Evolutionary conservation across 176 grass and related monocot genomes (phyloP).

Genomic region (Triticum aestivum): IWGSC_CS_RefSeq_v2.1 NC_057807.1:666772936-666773435

Average conservation of each 20-base stretch:
- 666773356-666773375: background rate
- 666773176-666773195: background rate
- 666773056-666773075: background rate
- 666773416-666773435: background rate
- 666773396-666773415: background rate
- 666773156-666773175: background rate
- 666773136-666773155: background rate
- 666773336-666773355: background rate
- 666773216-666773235: no score
- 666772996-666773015: background rate
- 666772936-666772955: background rate
- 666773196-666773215: no score
- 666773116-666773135: background rate
- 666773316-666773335: background rate
- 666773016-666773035: background rate
- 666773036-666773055: background rate
- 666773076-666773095: background rate
- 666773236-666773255: no score
- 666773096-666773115: background rate
- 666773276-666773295: background rate
- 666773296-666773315: background rate
- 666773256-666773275: no score
- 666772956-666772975: background rate
- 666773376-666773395: background rate
- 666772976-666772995: background rate